Conservation (phyloP, 2,329 filamentous ascomycete species). For the Venturia aucupariae region DNA sequence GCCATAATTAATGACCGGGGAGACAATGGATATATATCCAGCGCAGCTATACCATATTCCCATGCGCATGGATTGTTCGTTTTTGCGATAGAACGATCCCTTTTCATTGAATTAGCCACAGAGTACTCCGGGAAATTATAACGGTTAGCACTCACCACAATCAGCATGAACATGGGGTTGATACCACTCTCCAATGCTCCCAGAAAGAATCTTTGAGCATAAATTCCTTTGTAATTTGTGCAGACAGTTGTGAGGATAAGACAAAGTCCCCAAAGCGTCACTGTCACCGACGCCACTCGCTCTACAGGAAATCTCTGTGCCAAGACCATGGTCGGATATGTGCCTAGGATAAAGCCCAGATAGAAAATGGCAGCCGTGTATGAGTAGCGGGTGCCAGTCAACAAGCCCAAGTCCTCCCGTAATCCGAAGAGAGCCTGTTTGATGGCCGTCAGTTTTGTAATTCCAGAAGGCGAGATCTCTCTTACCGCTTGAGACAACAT, state of each 20-base stretch:
- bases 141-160: slow-evolving; percentile 23
- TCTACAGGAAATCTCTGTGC: slow-evolving; percentile 40
- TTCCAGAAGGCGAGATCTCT: not conserved
- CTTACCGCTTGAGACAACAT: slow-evolving; percentile 45
- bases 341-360: slow-evolving; percentile 39
- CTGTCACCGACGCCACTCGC: slow-evolving; percentile 32
- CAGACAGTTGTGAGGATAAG: slow-evolving; percentile 33
- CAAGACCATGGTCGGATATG: slow-evolving; percentile 35
- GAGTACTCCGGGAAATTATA: too few relatives aligned
- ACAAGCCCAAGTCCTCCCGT: slow-evolving; percentile 32
- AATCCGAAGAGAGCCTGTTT: slow-evolving; percentile 34
- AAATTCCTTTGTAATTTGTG: not conserved
- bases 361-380: slow-evolving; percentile 40
- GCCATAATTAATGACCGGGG: slow-evolving; percentile 40
- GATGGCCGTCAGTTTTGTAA: not conserved
- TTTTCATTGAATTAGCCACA: not conserved
- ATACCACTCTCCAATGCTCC: slow-evolving; percentile 42
- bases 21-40: slow-evolving; percentile 36
- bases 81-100: slow-evolving; percentile 18
- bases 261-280: slow-evolving; percentile 31
- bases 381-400: slow-evolving; percentile 36
- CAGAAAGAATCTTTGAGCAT: slow-evolving; percentile 38
- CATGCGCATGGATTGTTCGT: slow-evolving; percentile 19
- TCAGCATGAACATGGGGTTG: slow-evolving; percentile 41
- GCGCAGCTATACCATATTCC: slow-evolving; percentile 19